Percentiles rank a stretch among this genome's conserved stretches.
Conservation (phyloP, 2,329 filamentous ascomycete species). For the Phialocephala subalpina region DNA sequence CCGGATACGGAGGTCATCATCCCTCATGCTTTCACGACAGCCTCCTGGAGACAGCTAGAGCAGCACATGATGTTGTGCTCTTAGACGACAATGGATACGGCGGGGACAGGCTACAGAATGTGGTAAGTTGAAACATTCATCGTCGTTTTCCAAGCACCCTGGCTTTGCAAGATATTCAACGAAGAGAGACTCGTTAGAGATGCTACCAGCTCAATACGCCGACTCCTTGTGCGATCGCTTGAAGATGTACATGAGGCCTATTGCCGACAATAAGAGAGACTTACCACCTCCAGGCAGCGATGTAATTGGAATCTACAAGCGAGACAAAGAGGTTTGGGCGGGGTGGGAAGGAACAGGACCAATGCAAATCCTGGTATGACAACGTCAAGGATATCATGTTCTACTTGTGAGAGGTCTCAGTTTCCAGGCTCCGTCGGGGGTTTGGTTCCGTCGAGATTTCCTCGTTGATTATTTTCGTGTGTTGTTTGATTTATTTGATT, state of each 20-base stretch:
- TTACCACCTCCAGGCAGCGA: neutral
- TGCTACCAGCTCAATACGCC: conserved; percentile 80
- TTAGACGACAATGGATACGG: conserved; percentile 71
- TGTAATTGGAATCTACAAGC: neutral
- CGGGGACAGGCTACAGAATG: conserved; percentile 68
- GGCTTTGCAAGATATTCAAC: no score
- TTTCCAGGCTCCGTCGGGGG: no score
- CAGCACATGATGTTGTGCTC: conserved; percentile 80
- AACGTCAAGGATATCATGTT: conserved; percentile 46
- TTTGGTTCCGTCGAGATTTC: no score
- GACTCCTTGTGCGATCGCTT: conserved; percentile 83
- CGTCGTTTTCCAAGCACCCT: no score
- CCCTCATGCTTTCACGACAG: conserved; percentile 75
- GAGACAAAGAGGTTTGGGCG: neutral
- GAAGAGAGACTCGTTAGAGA: neutral
- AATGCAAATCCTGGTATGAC: conserved; percentile 42
- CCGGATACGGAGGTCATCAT: conserved; percentile 78
- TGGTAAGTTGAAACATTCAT: conserved; percentile 48
- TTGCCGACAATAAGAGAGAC: neutral
- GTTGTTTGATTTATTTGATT: no score
- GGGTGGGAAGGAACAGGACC: neutral
- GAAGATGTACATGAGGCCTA: conserved; percentile 66
- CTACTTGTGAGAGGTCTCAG: conserved; percentile 40
- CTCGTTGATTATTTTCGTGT: no score
- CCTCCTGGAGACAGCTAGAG: conserved; percentile 80